Conservation (phyloP, 306 rosid species). For the Prunus mira region DNA sequence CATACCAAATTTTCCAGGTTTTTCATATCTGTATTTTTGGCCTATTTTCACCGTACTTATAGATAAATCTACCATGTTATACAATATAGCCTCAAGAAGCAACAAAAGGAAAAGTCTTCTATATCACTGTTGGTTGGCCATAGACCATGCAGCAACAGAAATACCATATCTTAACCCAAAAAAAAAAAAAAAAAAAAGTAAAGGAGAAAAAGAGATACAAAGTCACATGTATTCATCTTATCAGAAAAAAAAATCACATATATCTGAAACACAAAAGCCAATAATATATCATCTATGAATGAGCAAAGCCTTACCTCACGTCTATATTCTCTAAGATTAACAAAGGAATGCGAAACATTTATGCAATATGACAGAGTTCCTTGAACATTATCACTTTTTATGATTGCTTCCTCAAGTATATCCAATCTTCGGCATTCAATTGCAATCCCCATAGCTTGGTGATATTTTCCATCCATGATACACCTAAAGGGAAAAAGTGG, state of each 20-base stretch:
- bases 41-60: no score
- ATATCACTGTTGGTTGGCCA: no score
- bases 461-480: slow-evolving; percentile 83
- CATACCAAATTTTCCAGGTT: no score
- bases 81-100: no score
- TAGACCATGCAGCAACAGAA: no score
- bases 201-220: background rate
- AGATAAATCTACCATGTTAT: no score
- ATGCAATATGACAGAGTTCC: slow-evolving; percentile 88
- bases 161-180: no score
- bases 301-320: slow-evolving; percentile 55
- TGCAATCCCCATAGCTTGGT: slow-evolving; percentile 91
- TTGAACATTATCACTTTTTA: slow-evolving; percentile 79
- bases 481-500: slow-evolving; percentile 46
- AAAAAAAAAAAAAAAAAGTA: no score
- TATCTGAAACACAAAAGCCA: background rate
- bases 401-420: slow-evolving; percentile 93
- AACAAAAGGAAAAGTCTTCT: background rate
- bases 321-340: slow-evolving; percentile 82
- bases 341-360: slow-evolving; percentile 78
- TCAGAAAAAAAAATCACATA: background rate
- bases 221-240: background rate
- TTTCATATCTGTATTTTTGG: no score
- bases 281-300: background rate
- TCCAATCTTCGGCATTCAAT: slow-evolving; percentile 90